A percentile compares a stretch with the other conserved stretches of the same genome.
These are phyloP conservation scores for Chlorencoelia australis DNA, from an alignment of 2,329 filamentous ascomycete species.

Conservation along the genomic window DNA sequence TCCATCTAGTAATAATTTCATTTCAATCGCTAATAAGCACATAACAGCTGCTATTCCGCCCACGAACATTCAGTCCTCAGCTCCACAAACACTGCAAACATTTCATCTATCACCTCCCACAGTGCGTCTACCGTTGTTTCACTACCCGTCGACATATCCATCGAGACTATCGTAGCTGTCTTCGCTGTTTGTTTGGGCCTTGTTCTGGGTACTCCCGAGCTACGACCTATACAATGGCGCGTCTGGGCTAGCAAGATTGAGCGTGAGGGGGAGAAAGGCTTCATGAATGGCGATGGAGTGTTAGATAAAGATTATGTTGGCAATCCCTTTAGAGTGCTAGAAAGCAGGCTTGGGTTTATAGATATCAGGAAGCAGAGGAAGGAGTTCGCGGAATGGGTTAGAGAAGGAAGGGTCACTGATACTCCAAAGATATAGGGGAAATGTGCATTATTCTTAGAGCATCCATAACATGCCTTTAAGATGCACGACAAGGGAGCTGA, in stretches of 20 bases:
- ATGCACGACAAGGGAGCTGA: too few species aligned
- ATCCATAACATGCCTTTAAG: too few species aligned
- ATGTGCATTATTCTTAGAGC: too few species aligned
- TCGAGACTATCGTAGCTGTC: constrained; percentile 76
- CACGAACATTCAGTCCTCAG: constrained; percentile 79
- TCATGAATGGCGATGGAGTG: constrained; percentile 47
- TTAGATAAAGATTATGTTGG: constrained; percentile 60
- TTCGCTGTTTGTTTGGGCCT: constrained; percentile 75
- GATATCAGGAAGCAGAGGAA: constrained; percentile 75
- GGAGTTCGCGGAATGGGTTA: constrained; percentile 70
- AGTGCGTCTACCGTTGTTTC: constrained; percentile 31
- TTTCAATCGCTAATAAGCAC: background rate
- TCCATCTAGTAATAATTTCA: background rate
- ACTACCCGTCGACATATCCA: constrained; percentile 75
- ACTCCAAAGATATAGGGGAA: too few species aligned
- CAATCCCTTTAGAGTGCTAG: constrained; percentile 71
- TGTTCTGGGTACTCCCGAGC: constrained; percentile 63
- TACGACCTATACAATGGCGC: constrained; percentile 78
- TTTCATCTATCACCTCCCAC: constrained; percentile 35
- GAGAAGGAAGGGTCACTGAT: constrained; percentile 29
- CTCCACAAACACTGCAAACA: constrained; percentile 41
- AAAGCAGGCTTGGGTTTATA: constrained; percentile 74
- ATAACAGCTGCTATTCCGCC: constrained; percentile 79
- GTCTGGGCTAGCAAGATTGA: constrained; percentile 80
- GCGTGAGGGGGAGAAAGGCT: constrained; percentile 55